These are phyloP conservation scores for Betula pendula DNA, from an alignment of 306 rosid genomes.

Conservation along the genomic window DNA sequence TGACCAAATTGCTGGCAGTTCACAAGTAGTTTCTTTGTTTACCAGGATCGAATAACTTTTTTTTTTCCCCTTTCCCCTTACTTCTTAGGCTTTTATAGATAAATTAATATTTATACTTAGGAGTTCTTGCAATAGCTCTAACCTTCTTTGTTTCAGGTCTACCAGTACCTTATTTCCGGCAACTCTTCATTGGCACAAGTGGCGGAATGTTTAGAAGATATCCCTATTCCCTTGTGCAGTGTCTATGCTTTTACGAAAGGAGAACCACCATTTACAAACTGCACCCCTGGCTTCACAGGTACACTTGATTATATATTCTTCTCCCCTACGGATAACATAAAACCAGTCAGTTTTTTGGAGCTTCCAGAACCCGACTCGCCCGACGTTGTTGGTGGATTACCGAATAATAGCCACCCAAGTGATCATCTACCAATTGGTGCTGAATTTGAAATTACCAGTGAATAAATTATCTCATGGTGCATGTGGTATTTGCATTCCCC, in stretches of 20 bases:
- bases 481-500: conserved; percentile 27
- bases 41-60: background rate
- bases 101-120: background rate
- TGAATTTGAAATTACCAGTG: conserved; percentile 61
- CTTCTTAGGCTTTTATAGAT: background rate
- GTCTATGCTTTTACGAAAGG: conserved; percentile 62
- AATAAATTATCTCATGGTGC: conserved; percentile 19
- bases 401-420: conserved; percentile 74
- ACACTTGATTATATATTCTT: conserved; percentile 78
- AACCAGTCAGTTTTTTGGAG: conserved; percentile 75
- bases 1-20: background rate
- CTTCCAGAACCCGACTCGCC: conserved; percentile 62
- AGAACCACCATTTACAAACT: conserved; percentile 90
- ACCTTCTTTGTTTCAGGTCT: conserved; percentile 58
- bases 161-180: conserved; percentile 67
- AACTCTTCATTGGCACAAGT: conserved; percentile 38
- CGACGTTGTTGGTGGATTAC: conserved; percentile 80
- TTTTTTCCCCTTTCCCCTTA: background rate
- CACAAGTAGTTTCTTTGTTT: background rate
- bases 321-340: conserved; percentile 56
- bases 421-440: conserved; percentile 94
- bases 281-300: conserved; percentile 89
- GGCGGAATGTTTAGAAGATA: conserved; percentile 46
- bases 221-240: conserved; percentile 66
- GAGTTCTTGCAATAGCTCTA: conserved; percentile 13